These are phyloP conservation scores for Tolypocladium amazonense DNA, from an alignment of 2,329 filamentous ascomycete species.

Conservation along the genomic window DNA sequence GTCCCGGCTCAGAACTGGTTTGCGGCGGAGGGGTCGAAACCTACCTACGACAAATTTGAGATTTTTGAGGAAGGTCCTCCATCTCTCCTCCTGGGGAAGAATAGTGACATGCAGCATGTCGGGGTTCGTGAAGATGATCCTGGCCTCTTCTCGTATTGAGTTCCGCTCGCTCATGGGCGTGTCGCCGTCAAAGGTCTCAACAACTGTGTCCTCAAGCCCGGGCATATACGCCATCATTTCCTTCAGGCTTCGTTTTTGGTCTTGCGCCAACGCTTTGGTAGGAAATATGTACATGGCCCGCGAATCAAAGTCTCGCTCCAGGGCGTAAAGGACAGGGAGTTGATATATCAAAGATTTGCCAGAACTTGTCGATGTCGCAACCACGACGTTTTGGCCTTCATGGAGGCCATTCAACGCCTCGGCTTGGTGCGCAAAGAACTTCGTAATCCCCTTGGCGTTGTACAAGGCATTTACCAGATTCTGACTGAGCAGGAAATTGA, in stretches of 20 bases:
- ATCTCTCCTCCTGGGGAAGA: constrained; percentile 79
- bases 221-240: constrained; percentile 76
- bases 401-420: constrained; percentile 86
- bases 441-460: constrained; percentile 77
- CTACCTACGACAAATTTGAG: constrained; percentile 73
- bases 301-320: constrained; percentile 67
- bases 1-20: too few relatives aligned
- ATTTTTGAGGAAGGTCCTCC: constrained; percentile 82
- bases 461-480: constrained; percentile 91
- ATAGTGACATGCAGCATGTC: constrained; percentile 97
- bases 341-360: constrained; percentile 99
- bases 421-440: constrained; percentile 84
- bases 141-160: constrained; percentile 72
- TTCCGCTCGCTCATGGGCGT: constrained; percentile 75
- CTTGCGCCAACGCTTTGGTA: constrained; percentile 91
- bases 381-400: constrained; percentile 75
- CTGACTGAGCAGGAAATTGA: constrained; percentile 81
- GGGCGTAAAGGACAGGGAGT: constrained; percentile 75
- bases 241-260: constrained; percentile 80
- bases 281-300: constrained; percentile 97
- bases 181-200: constrained; percentile 94
- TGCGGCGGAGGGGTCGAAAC: constrained; percentile 7
- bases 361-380: constrained; percentile 90
- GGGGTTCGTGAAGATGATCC: constrained; percentile 94
- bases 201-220: constrained; percentile 61